Evolutionary conservation across 2,329 filamentous ascomycete species (phyloP).

Genomic region (Stylonectria norvegica): DNA sequence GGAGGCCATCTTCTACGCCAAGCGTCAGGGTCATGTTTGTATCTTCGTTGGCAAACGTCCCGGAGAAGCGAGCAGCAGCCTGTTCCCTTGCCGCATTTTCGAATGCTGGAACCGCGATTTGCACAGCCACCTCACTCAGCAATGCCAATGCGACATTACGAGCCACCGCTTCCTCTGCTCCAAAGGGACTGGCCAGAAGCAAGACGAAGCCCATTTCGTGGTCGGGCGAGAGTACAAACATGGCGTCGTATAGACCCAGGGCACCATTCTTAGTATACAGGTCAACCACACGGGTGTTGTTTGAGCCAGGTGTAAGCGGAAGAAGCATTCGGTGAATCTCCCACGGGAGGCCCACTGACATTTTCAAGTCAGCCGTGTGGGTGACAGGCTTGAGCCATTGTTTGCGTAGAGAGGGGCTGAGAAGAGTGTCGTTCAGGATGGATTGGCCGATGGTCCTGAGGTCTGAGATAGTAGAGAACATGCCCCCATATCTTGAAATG

Average conservation of each 20-base stretch:
- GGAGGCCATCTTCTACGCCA: too few species aligned
- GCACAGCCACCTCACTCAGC: too few species aligned
- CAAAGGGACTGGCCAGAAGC: too few species aligned
- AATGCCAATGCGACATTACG: too few species aligned
- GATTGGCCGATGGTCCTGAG: constrained; percentile 2
- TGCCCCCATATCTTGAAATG: constrained; percentile 2
- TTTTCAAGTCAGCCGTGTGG: constrained; percentile 32
- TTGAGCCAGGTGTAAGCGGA: constrained; percentile 11
- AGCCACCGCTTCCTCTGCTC: too few species aligned
- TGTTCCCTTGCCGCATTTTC: too few species aligned
- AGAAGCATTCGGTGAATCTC: constrained; percentile 37
- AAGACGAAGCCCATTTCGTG: constrained; percentile 39
- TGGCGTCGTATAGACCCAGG: constrained; percentile 35
- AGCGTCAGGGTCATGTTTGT: too few species aligned
- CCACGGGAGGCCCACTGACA: constrained; percentile 43
- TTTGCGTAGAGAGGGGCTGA: background rate
- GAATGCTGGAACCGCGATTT: too few species aligned
- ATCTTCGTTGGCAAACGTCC: too few species aligned
- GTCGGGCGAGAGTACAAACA: constrained; percentile 40
- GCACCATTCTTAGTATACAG: constrained; percentile 44
- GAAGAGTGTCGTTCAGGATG: constrained; percentile 2
- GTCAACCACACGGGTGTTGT: constrained; percentile 37
- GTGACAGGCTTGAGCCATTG: constrained; percentile 42
- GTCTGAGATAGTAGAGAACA: constrained; percentile 4
- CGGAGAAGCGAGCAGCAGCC: too few species aligned